Percentiles rank a stretch among this genome's conserved stretches.
These are phyloP conservation scores for Colletotrichum sp. DNA, from an alignment of 2,329 filamentous ascomycete species.

Conservation along the genomic window DNA sequence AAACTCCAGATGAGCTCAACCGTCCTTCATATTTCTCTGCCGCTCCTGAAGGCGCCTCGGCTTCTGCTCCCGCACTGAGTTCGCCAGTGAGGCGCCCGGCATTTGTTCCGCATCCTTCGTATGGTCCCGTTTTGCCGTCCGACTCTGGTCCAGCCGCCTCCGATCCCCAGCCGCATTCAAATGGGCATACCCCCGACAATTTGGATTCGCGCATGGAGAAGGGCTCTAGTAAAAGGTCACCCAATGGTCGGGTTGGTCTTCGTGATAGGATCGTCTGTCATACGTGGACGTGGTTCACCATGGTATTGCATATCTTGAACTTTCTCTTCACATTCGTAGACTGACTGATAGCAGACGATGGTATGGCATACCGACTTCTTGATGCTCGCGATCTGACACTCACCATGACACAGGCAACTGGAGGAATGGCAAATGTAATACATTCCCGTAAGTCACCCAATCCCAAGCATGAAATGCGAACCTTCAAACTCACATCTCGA, in stretches of 20 bases:
- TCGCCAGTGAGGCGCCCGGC: conserved; percentile 11
- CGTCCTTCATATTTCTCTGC: conserved; percentile 31
- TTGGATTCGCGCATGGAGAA: conserved; percentile 34
- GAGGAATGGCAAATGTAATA: conserved; percentile 61
- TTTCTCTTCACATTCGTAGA: neutral
- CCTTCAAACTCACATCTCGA: conserved; percentile 57
- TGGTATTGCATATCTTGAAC: conserved; percentile 34
- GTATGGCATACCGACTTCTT: conserved; percentile 24
- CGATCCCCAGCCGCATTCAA: conserved; percentile 21
- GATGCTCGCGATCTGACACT: conserved; percentile 3
- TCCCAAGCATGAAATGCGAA: conserved; percentile 56
- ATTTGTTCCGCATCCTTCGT: conserved; percentile 11
- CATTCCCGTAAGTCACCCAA: conserved; percentile 50
- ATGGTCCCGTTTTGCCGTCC: neutral
- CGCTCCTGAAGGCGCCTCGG: conserved; percentile 1
- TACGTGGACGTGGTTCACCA: conserved; percentile 81
- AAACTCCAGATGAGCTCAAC: conserved; percentile 42
- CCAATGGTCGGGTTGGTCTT: conserved; percentile 43
- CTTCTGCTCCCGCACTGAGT: neutral
- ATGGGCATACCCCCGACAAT: conserved; percentile 35
- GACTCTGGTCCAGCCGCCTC: neutral
- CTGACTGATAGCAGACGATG: conserved; percentile 33
- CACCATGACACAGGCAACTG: conserved; percentile 50
- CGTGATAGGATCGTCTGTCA: conserved; percentile 58
- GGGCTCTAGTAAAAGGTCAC: neutral